Evolutionary conservation across 768 basidiomycete genomes (phyloP).

Genomic region (Tulasnella sp.): DNA sequence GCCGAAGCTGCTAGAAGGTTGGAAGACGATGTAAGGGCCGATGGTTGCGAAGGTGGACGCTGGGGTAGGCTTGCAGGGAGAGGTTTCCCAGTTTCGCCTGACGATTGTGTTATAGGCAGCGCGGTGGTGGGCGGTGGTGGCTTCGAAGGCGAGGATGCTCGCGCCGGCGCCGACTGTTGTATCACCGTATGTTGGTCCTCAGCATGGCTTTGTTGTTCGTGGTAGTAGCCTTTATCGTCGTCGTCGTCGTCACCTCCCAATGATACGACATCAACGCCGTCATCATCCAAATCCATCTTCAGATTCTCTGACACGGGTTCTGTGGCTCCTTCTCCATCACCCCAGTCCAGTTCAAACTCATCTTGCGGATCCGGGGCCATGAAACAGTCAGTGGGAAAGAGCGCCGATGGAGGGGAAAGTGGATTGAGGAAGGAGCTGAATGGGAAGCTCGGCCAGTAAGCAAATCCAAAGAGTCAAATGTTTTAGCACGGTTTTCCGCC

Average conservation of each 20-base stretch:
- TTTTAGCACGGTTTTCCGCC: too few species aligned
- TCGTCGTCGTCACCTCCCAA: not conserved
- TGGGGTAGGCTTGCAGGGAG: constrained; percentile 9
- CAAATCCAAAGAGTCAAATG: too few species aligned
- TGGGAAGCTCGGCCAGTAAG: too few species aligned
- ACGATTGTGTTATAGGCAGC: not conserved
- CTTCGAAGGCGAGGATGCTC: not conserved
- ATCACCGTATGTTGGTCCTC: not conserved
- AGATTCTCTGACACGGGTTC: too few species aligned
- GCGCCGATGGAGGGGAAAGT: not conserved
- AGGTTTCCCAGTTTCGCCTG: not conserved
- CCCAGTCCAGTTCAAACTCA: constrained; percentile 7
- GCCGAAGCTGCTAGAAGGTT: constrained; percentile 4
- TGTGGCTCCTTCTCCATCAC: not conserved
- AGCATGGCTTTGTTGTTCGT: not conserved
- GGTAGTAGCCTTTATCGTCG: not conserved
- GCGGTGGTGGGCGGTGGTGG: not conserved
- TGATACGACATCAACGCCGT: not conserved
- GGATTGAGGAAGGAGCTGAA: not conserved
- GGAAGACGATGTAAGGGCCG: not conserved
- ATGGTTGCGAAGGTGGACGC: not conserved
- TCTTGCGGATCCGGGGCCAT: constrained; percentile 2
- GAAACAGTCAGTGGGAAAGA: not conserved
- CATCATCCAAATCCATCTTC: constrained; percentile 5
- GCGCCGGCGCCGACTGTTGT: not conserved